Conservation (phyloP, 331 rosid species). For the Rhamnella rubrinervis region DNA sequence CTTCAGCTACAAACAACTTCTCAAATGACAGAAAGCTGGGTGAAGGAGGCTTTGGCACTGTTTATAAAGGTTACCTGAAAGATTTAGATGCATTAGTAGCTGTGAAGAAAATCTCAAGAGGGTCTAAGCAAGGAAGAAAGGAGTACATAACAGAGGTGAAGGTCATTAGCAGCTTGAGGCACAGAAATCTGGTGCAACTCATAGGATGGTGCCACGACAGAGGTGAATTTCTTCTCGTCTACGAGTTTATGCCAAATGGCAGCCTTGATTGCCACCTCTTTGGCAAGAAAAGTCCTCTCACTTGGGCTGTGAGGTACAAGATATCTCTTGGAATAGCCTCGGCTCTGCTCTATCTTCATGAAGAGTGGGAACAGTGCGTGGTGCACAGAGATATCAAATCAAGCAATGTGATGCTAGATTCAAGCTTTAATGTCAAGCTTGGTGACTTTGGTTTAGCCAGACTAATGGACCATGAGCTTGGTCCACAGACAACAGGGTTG, state of each 20-base stretch:
- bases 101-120: neutral
- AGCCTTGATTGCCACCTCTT: neutral
- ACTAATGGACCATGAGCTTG: neutral
- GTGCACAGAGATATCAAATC: slow-evolving; percentile 1
- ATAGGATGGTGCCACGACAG: slow-evolving; percentile 7
- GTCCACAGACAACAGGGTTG: neutral
- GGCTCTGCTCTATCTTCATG: neutral
- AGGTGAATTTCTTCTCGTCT: slow-evolving; percentile 2
- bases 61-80: neutral
- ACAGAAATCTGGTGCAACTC: neutral
- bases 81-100: neutral
- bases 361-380: slow-evolving; percentile 2
- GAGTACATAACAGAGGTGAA: slow-evolving; percentile 11
- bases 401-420: neutral
- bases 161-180: slow-evolving; percentile 5
- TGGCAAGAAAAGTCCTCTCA: neutral
- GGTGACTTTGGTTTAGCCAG: neutral
- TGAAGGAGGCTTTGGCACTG: slow-evolving; percentile 1
- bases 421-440: neutral
- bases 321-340: neutral
- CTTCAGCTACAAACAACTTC: slow-evolving; percentile 2
- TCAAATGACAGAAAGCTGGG: neutral
- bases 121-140: neutral
- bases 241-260: slow-evolving; percentile 5
- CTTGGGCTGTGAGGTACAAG: neutral